Base-by-base conservation (phyloP, 306 rosid species). In the Sicyos edulis region DNA sequence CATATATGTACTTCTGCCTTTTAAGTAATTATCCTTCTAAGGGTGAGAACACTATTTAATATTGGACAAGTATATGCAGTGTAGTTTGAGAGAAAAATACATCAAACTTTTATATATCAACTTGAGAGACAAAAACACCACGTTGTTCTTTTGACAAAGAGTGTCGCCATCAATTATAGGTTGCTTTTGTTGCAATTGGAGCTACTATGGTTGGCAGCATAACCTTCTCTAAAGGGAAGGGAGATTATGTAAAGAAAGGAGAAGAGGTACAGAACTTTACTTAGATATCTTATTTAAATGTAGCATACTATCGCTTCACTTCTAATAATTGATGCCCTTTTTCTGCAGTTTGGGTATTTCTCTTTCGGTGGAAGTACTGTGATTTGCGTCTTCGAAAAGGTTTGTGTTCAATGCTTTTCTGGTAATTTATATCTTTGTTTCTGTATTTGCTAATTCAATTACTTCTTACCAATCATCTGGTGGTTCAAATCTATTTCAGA, bases 181-280 rank as follows among this genome's bases (percentile, higher is more conserved):
- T 93, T 75, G 96, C 99, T 42, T 87, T 87, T 80, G 89, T 93
- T 77, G 90, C 98, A 71, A 87, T 93, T 74, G 98, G 98, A 78
- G 98, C 99, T 51, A 93, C 99, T 13, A 93, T 93, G 99, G 99
- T 93, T 73, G 99, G 97, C 72, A 90, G 99, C 88, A 91, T 93
- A 72, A 83, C 84, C 72, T 93, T 93, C 76, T 73, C 82, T 57
- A 93, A 83, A 85, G 76, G 83, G 80, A 77, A 80, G 82, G 97
- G 97, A 44, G 97, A 90, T 22, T 12, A 55, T 82, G 88, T 93
- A 73, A 86, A 87, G 85, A 93, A 93, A 85, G 98, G 98, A 77
- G 98, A 93, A 16, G 96, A 93, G 98, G 98, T 93, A 63, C 24
- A 54, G 68, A 29, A 81, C 71, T 72, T 65, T 45, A 58, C 70